Base-by-base conservation (phyloP, 2,329 filamentous ascomycete species). In the Diaporthe sp. region DNA sequence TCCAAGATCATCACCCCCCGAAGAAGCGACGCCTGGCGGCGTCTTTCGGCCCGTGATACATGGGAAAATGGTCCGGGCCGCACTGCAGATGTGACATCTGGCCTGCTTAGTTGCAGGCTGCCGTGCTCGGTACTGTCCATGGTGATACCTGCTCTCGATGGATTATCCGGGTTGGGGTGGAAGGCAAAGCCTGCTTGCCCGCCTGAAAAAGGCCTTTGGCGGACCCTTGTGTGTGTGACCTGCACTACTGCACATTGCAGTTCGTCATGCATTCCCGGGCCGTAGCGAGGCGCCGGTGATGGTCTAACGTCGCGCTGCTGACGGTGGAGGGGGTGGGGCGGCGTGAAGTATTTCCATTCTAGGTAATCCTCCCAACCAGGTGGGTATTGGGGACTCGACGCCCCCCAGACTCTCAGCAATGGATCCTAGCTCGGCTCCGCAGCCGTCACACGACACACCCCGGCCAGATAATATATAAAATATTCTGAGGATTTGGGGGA, bases 361-460 rank as follows among this genome's bases (percentile, higher is more conserved):
- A 25, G 39, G 60, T 47, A 65, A 17, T 65, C 47, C 39, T 65
- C 39, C 60, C 60, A 65, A 31, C 39, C n/a, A 4, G 37, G n/a
- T 61, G 58, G 37, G 13, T 7, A 39, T 20, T n/a, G 10, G 57
- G 5, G 17, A n/a, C 34, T 39, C 13, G 5, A 17, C 58, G 37
- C 34, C 57, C 9, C 7, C n/a, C 57, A 39, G 17, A 17, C 39
- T 28, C 39, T 28, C 60, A 22, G 39, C 60, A 31, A 47, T 44
- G 60, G 31, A 47, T 65, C 39, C 60, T 28, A 31, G 6, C 25
- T 47, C 60, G 60, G 39, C 42, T 44, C 39, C 17, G 39, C 39
- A 25, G 39, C n/a, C 34, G 3, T 47, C 39, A 4, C 25, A 47
- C 39, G 60, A 65, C 60, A 65, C 4, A 22, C 22, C 60, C 39